Percentiles rank a stretch among this genome's conserved stretches.
Evolutionary conservation across 768 basidiomycete genomes (phyloP).

Genomic region (Melanogaster broomeanus): DNA sequence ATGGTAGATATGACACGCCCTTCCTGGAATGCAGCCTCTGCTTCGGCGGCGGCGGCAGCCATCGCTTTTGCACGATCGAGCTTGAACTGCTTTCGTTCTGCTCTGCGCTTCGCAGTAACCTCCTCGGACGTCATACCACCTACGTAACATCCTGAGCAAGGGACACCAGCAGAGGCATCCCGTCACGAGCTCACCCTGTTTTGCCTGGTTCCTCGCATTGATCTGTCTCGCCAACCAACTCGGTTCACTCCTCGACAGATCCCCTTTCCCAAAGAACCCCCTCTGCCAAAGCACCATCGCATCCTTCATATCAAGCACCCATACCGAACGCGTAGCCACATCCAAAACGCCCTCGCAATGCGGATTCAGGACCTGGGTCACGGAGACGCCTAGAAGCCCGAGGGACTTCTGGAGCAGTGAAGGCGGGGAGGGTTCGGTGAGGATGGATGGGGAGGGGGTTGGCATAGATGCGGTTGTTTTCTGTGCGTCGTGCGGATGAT

Average conservation of each 20-base stretch:
- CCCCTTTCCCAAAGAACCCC: conserved; percentile 98
- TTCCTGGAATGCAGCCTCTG: conserved; percentile 74
- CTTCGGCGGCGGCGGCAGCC: conserved; percentile 77
- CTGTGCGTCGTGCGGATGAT: conserved; percentile 52
- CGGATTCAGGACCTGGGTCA: conserved; percentile 65
- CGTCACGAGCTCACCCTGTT: conserved; percentile 48
- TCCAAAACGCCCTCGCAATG: conserved; percentile 81
- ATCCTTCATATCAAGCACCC: conserved; percentile 69
- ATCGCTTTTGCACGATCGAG: conserved; percentile 88
- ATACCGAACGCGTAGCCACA: conserved; percentile 79
- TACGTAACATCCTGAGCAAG: conserved; percentile 23
- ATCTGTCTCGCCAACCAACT: conserved; percentile 86
- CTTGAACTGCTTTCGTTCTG: conserved; percentile 92
- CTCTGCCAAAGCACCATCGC: conserved; percentile 77
- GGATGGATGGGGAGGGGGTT: conserved; percentile 68
- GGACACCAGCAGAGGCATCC: neutral
- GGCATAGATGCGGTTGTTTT: conserved; percentile 70
- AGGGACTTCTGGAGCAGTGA: conserved; percentile 48
- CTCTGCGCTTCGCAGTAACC: conserved; percentile 82
- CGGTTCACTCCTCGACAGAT: conserved; percentile 92
- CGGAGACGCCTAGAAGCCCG: conserved; percentile 57
- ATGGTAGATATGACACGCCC: conserved; percentile 64
- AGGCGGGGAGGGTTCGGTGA: conserved; percentile 40
- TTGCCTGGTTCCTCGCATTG: conserved; percentile 54
- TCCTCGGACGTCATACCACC: conserved; percentile 83